Conservation (phyloP, 306 rosid genomes). For the Hippophae tibetana region DNA sequence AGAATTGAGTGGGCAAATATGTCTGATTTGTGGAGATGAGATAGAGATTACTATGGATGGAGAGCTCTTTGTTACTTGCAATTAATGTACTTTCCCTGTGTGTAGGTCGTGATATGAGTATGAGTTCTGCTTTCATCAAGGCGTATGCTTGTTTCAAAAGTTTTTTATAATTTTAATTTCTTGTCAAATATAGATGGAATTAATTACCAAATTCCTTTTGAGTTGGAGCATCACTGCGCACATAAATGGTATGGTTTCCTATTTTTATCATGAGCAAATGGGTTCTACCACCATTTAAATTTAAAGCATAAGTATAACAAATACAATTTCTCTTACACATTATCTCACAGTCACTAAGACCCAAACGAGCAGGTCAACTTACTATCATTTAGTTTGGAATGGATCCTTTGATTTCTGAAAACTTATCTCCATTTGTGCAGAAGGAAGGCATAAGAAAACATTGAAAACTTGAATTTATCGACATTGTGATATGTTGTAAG, state of each 20-base stretch:
- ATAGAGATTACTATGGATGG: too few relatives aligned
- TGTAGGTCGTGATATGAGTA: too few relatives aligned
- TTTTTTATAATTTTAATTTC: not conserved
- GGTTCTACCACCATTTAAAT: not conserved
- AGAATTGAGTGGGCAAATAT: too few relatives aligned
- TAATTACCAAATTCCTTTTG: conserved; percentile 2
- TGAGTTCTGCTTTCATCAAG: not conserved
- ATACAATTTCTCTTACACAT: conserved; percentile 10
- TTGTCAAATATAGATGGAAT: not conserved
- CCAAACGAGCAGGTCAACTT: not conserved
- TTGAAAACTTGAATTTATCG: not conserved
- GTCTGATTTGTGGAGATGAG: too few relatives aligned
- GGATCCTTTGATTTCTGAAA: not conserved
- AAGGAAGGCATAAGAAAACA: not conserved
- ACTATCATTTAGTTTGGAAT: conserved; percentile 1
- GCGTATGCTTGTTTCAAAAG: not conserved
- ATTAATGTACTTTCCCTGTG: too few relatives aligned
- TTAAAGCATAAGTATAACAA: conserved; percentile 4
- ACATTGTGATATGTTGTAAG: not conserved
- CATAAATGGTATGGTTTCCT: conserved; percentile 10
- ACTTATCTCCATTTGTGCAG: conserved; percentile 9
- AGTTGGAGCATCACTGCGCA: not conserved
- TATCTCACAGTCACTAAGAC: conserved; percentile 6
- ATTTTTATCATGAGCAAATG: not conserved
- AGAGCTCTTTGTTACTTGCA: too few relatives aligned